phyloP scores from a whole-genome alignment of 2,329 filamentous ascomycete species.

The Epichloe glyceriae region DNA sequence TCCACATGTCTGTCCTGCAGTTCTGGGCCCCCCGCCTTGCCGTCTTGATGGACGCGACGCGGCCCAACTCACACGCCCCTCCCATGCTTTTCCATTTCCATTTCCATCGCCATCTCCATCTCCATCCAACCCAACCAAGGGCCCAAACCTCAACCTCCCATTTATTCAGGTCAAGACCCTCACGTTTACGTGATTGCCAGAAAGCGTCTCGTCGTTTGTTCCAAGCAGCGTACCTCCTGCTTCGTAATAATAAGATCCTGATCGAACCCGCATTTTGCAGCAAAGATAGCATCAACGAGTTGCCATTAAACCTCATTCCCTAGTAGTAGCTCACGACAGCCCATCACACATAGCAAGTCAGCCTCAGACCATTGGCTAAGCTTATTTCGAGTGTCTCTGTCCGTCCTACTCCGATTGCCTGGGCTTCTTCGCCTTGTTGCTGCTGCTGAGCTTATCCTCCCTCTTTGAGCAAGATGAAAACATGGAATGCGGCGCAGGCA shows the following conservation, averaged over 20 bases:
- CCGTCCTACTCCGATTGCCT: not conserved
- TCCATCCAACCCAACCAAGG: too few species aligned
- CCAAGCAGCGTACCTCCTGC: too few species aligned
- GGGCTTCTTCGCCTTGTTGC: not conserved
- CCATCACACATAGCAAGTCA: not conserved
- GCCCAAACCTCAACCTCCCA: not conserved
- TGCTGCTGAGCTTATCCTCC: not conserved
- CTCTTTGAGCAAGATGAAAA: not conserved
- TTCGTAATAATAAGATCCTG: too few species aligned
- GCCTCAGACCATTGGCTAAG: not conserved
- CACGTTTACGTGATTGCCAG: too few species aligned
- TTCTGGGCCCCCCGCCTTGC: not conserved
- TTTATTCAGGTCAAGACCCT: not conserved
- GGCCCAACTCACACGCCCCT: not conserved
- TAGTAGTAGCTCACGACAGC: not conserved
- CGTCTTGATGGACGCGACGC: constrained; percentile 1
- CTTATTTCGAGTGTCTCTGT: not conserved
- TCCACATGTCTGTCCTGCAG: not conserved
- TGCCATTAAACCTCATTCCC: not conserved
- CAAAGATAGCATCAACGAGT: not conserved
- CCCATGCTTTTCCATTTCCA: not conserved
- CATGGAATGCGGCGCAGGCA: not conserved
- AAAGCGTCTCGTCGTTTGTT: too few species aligned
- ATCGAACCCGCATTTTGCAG: not conserved
- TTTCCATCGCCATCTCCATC: too few species aligned